These are phyloP conservation scores for Achaetomium macrosporum DNA, from an alignment of 2,329 filamentous ascomycete species.

Conservation along the genomic window DNA sequence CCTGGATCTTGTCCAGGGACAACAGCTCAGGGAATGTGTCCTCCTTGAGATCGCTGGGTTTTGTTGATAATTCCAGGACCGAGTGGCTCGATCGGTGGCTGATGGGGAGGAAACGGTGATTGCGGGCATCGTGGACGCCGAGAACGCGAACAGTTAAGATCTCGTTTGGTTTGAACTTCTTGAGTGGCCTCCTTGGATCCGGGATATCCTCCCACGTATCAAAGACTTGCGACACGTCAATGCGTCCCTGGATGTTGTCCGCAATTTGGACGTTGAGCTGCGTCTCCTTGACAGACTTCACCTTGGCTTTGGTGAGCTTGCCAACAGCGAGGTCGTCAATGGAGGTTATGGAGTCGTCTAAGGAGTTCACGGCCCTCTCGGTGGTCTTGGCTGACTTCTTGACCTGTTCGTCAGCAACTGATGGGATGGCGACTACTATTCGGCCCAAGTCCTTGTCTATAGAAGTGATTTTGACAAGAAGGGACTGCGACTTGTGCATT, in stretches of 20 bases:
- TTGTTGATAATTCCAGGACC: constrained; percentile 82
- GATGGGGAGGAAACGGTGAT: constrained; percentile 86
- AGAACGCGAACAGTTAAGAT: constrained; percentile 70
- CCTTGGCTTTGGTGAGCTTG: constrained; percentile 65
- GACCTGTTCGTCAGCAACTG: constrained; percentile 39
- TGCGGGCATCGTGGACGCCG: constrained; percentile 83
- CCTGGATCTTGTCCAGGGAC: constrained; percentile 64
- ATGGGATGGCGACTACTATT: constrained; percentile 53
- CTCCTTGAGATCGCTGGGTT: constrained; percentile 57
- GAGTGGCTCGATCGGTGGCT: constrained; percentile 76
- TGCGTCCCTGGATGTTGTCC: constrained; percentile 83
- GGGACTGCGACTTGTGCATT: constrained; percentile 67
- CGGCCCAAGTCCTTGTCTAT: constrained; percentile 65
- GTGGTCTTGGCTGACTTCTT: constrained; percentile 34
- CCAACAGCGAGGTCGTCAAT: constrained; percentile 72
- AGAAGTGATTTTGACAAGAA: constrained; percentile 65
- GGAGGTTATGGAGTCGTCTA: constrained; percentile 59
- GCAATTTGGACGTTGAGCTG: constrained; percentile 88
- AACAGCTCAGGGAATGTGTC: constrained; percentile 43
- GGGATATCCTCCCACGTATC: constrained; percentile 82
- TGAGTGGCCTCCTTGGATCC: constrained; percentile 74
- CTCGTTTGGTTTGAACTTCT: constrained; percentile 65
- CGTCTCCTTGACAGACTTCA: constrained; percentile 81
- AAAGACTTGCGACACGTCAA: constrained; percentile 87
- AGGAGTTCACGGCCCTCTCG: constrained; percentile 39